Base-by-base conservation (phyloP, 2,329 filamentous ascomycete genomes). In the Pseudogymnoascus destructans region DNA sequence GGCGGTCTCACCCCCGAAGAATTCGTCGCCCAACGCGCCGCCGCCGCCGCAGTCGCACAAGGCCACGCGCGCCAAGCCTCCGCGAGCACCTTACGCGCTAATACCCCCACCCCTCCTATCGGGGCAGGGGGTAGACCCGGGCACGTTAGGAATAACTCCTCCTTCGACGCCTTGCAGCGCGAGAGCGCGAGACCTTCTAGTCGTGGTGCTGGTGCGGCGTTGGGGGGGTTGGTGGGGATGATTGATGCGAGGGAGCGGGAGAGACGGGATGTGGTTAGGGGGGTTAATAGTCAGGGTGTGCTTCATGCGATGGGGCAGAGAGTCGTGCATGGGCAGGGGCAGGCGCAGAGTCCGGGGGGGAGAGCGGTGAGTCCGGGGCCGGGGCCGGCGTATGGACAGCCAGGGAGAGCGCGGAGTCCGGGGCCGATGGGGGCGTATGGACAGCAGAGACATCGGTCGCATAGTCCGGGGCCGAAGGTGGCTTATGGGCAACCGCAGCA, bases 221-320 rank as follows among this genome's bases (percentile, higher is more conserved):
- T 55, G 1, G 49, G 49, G 80, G 80, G 0, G 82, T 75, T 95
- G 1, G 82, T 95, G 5, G 87, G 86, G 1, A 85, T 87, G 11
- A 91, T 95, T 58, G 86, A 89, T 61, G 80, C 82, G 1, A 81
- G 90, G 11, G 88, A 96, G 69, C 82, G 84, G 9, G 89, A 95
- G 66, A 89, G 82, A 67, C 77, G 81, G 62, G 79, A 85, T 57
- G 81, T 86, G 71, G 87, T 80, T 65, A 79, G 86, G 59, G 85
- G 85, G 0, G 73, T 84, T 60, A 82, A 85, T 60, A 85, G 83
- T 46, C 82, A 85, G 59, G 81, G 84, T 60, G 85, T 89, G 6
- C 84, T 89, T 63, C 79, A 87, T 61, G 87, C 85, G 0, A 88
- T 90, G 66, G 76, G 78, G 46, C 83, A 86, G 68, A 77, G 83